These are phyloP conservation scores for Citrus maxima DNA, from an alignment of 345 rosid genomes.

Conservation along the genomic window DNA sequence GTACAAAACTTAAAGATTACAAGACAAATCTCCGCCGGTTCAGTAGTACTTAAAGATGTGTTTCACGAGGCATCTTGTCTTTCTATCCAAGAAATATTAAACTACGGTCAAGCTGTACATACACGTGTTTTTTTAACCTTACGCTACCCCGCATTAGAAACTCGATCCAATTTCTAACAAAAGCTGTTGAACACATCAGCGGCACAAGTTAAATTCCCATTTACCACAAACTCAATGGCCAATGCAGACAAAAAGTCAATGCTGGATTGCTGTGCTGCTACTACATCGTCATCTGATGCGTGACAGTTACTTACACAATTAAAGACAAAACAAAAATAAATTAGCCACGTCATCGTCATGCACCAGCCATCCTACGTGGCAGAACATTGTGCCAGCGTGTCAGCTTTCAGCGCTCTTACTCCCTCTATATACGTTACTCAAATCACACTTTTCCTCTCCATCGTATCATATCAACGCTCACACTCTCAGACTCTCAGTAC, in stretches of 20 bases:
- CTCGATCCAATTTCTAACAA: too few relatives aligned
- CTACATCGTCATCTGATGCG: background rate
- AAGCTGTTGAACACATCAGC: background rate
- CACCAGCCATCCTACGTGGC: slow-evolving; percentile 26
- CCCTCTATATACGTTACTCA: background rate
- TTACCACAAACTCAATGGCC: background rate
- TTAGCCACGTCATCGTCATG: slow-evolving; percentile 21
- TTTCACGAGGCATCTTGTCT: background rate
- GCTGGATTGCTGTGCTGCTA: background rate
- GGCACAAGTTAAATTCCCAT: background rate
- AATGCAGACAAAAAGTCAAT: background rate
- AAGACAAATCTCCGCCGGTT: background rate
- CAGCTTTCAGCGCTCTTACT: background rate
- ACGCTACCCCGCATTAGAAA: too few relatives aligned
- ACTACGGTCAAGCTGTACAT: background rate
- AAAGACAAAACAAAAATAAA: background rate
- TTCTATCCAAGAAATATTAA: background rate
- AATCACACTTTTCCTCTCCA: background rate
- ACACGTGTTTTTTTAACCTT: background rate
- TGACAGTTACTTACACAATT: background rate
- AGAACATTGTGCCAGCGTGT: slow-evolving; percentile 16
- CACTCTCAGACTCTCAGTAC: background rate
- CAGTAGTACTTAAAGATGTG: background rate
- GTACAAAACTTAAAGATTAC: too few relatives aligned
- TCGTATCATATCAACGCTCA: background rate